Conservation (phyloP, 768 basidiomycete species). For the Boletus rubroflammeus region DNA sequence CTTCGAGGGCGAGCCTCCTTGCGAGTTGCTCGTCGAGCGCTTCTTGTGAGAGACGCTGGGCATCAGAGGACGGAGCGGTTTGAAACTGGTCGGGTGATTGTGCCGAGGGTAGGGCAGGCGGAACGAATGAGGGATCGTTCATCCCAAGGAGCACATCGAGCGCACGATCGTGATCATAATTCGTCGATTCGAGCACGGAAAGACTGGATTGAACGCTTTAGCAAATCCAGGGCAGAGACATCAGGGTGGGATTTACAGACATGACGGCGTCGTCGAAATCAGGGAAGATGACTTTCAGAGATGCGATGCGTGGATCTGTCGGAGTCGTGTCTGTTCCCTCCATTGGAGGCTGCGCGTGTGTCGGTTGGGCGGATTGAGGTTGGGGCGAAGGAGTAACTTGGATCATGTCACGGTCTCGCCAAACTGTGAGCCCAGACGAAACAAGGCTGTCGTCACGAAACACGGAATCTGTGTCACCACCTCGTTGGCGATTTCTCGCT, state of each 20-base stretch:
- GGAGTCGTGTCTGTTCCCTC: neutral
- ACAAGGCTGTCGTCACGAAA: neutral
- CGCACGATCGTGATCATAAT: slow-evolving; percentile 69
- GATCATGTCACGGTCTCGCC: slow-evolving; percentile 17
- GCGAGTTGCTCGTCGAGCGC: slow-evolving; percentile 81
- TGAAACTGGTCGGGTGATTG: neutral
- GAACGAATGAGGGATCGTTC: slow-evolving; percentile 76
- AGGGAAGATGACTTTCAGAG: slow-evolving; percentile 69
- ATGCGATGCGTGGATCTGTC: slow-evolving; percentile 48
- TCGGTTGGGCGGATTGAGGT: neutral
- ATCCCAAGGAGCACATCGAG: slow-evolving; percentile 77
- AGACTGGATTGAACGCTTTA: slow-evolving; percentile 36
- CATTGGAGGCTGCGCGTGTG: neutral
- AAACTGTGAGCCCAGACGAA: neutral
- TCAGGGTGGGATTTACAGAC: slow-evolving; percentile 36
- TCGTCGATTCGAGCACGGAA: slow-evolving; percentile 69
- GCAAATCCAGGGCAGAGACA: neutral
- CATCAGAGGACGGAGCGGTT: slow-evolving; percentile 24
- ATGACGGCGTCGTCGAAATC: slow-evolving; percentile 74
- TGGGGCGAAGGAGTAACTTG: slow-evolving; percentile 17
- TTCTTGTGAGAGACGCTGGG: slow-evolving; percentile 43
- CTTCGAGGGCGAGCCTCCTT: slow-evolving; percentile 65
- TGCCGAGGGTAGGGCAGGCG: slow-evolving; percentile 25
- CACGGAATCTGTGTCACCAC: neutral
- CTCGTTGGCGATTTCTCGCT: neutral